Conservation (phyloP, 805 yeast genomes). For the Scheffersomyces coipomensis region DNA sequence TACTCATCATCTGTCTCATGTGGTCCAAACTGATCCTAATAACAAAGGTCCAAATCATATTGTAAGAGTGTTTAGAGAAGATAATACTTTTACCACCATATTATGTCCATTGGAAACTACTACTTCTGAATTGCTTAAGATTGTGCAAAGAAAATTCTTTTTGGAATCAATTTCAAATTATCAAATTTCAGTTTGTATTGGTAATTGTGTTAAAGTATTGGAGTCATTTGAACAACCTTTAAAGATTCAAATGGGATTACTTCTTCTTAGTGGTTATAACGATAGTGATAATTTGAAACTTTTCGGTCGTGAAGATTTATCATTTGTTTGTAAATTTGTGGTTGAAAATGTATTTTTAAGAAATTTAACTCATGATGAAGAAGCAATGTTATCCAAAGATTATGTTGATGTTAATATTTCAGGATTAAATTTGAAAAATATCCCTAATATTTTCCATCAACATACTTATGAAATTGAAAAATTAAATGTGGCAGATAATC, state of each 20-base stretch:
- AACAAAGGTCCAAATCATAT: slow-evolving; percentile 40
- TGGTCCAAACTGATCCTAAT: slow-evolving; percentile 9
- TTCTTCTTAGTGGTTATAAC: slow-evolving; percentile 74
- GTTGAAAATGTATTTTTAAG: slow-evolving; percentile 63
- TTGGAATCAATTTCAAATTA: slow-evolving; percentile 68
- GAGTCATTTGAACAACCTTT: slow-evolving; percentile 75
- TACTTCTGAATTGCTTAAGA: slow-evolving; percentile 68
- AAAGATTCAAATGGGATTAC: slow-evolving; percentile 68
- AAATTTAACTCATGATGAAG: slow-evolving; percentile 66
- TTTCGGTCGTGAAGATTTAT: slow-evolving; percentile 80
- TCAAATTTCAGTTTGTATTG: slow-evolving; percentile 72
- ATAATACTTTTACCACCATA: slow-evolving; percentile 81
- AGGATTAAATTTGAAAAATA: slow-evolving; percentile 73
- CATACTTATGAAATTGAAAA: slow-evolving; percentile 78
- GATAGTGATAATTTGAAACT: slow-evolving; percentile 74
- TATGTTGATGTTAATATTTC: slow-evolving; percentile 72
- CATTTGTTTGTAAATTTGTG: slow-evolving; percentile 78
- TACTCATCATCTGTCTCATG: slow-evolving; percentile 17
- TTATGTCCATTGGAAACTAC: slow-evolving; percentile 78
- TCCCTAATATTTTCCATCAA: slow-evolving; percentile 79
- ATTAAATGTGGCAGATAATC: slow-evolving; percentile 82
- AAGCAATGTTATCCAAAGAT: slow-evolving; percentile 60
- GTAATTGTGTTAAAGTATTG: slow-evolving; percentile 71
- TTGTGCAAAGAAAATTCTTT: slow-evolving; percentile 76
- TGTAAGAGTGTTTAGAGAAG: slow-evolving; percentile 77